Percentiles rank a stretch among this genome's conserved stretches.
These are phyloP conservation scores for Diplogelasinospora grovesii DNA, from an alignment of 495 filamentous ascomycete genomes.

Conservation along the genomic window DNA sequence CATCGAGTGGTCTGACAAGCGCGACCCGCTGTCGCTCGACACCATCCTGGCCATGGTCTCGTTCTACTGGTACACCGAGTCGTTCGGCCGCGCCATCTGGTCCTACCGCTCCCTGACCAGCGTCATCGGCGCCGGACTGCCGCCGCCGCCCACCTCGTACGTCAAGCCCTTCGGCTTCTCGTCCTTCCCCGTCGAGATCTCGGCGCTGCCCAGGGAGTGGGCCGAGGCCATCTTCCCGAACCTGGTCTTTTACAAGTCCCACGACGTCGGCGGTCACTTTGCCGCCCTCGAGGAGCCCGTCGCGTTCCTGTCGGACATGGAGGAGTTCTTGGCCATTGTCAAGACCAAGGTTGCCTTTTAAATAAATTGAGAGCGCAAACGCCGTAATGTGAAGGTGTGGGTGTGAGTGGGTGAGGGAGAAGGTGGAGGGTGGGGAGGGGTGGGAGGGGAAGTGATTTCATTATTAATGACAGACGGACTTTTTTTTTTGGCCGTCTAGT, in stretches of 20 bases:
- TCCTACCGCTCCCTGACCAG: conserved; percentile 36
- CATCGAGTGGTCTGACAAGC: conserved; percentile 52
- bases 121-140: conserved; percentile 5
- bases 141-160: conserved; percentile 14
- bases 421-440: no score
- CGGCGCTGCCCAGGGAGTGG: conserved; percentile 44
- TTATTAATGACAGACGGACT: no score
- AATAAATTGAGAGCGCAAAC: no score
- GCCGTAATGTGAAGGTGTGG: no score
- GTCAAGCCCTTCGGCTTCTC: conserved; percentile 54
- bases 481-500: no score
- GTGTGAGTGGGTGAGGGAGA: no score
- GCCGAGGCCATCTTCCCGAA: conserved; percentile 28
- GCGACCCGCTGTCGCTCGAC: conserved; percentile 6
- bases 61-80: conserved; percentile 61
- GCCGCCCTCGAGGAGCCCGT: conserved; percentile 53
- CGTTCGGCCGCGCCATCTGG: conserved; percentile 51
- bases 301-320: conserved; percentile 49
- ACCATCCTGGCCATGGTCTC: conserved; percentile 48
- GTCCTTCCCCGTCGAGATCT: conserved; percentile 50
- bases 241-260: conserved; percentile 37
- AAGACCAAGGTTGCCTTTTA: conserved; percentile 7
- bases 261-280: conserved; percentile 58
- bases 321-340: conserved; percentile 37
- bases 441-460: no score